These are phyloP conservation scores for Ophiocordyceps camponoti-floridani DNA, from an alignment of 2,329 filamentous ascomycete genomes.

Conservation along the genomic window DNA sequence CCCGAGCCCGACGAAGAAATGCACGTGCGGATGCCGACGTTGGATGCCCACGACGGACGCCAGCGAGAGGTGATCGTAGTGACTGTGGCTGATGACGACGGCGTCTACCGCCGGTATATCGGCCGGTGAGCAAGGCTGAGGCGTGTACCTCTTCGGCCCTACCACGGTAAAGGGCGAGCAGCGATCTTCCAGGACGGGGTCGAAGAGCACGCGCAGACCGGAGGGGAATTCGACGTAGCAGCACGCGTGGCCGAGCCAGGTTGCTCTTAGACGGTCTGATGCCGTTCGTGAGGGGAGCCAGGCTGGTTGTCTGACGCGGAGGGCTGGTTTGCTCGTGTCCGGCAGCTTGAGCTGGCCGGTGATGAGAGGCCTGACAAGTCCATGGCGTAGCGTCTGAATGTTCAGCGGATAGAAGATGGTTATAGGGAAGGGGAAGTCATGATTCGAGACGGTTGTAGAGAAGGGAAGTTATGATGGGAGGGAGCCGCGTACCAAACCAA, in stretches of 20 bases:
- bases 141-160: constrained; percentile 63
- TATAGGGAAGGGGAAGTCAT: neutral
- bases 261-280: constrained; percentile 50
- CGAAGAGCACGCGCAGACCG: constrained; percentile 77
- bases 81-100: constrained; percentile 72
- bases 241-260: constrained; percentile 90
- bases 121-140: constrained; percentile 54
- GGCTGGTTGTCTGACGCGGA: constrained; percentile 46
- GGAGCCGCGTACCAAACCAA: constrained; percentile 16
- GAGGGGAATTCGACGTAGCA: constrained; percentile 81
- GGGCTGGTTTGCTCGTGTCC: constrained; percentile 45
- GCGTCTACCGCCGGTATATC: constrained; percentile 65
- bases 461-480: too few species aligned
- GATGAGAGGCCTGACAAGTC: constrained; percentile 14
- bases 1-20: constrained; percentile 77
- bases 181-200: constrained; percentile 79
- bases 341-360: constrained; percentile 27
- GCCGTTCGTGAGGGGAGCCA: constrained; percentile 46
- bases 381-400: too few species aligned
- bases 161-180: constrained; percentile 60
- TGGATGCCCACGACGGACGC: constrained; percentile 55
- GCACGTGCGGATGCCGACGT: constrained; percentile 54
- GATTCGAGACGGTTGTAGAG: too few species aligned
- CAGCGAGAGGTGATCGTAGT: constrained; percentile 83
- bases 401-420: too few species aligned